Evolutionary conservation across 768 basidiomycete genomes (phyloP), one percentile per base, ranked within the genome.

Genomic region (Dacryopinax spathularia): DNA sequence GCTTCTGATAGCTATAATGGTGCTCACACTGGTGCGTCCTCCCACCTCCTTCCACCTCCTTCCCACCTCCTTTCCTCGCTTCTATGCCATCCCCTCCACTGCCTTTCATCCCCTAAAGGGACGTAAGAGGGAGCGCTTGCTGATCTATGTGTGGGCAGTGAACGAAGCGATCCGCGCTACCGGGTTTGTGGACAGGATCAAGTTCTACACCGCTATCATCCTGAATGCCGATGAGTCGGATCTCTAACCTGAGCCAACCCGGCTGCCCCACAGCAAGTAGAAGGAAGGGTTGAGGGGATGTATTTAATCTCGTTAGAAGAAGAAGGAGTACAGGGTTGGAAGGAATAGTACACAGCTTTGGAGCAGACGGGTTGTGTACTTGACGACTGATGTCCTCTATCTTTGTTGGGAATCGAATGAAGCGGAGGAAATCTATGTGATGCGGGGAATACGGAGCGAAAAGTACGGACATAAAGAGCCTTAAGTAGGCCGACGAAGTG

Each of bases 131-230:
- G n/a, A n/a, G n/a, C n/a, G n/a, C n/a, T 10, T 9, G 29, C 13
- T 56, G 48, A 29, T 29, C n/a, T n/a, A n/a, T n/a, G 25, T 56
- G 25, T 3, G 3, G 22, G 25, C 29, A 33, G 48, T 56, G 3
- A 56, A 56, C 48, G 48, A 56, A 73, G 75, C 70, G 41, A 71
- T 77, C 43, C 65, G 65, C 13, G 72, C 70, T 34, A 75, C 77
- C 15, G 69, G 73, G 7, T 75, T 76, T 63, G 60, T 78, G 5
- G 78, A 79, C 65, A 73, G 74, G 72, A 74, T 79, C 59, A 68
- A 73, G 62, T 80, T 80, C 71, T 78, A 78, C 66, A 72, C 75
- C 6, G 76, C 73, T 6, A 70, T 80, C 59, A 78, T 80, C 44
- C 69, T 80, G 34, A 80, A 80, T 60, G 71, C 73, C 16, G 78